Evolutionary conservation across 352 stramenopile genomes (phyloP).

Genomic region (Discostella stelligera): DNA sequence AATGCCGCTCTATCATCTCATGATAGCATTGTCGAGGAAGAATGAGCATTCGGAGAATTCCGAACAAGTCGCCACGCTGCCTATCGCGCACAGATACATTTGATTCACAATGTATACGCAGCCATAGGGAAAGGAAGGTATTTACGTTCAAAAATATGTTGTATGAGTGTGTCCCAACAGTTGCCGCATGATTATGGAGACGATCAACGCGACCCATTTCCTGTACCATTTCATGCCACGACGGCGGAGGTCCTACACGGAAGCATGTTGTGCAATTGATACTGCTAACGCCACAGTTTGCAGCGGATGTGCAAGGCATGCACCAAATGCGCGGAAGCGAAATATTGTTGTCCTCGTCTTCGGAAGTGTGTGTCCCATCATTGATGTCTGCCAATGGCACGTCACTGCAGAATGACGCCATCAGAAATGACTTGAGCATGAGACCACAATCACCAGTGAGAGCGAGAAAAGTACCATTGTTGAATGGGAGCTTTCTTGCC

Average conservation of each 20-base stretch:
- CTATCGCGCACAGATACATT: background rate
- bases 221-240: slow-evolving; percentile 34
- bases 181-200: background rate
- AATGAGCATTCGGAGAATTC: slow-evolving; percentile 5
- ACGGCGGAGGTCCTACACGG: background rate
- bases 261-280: slow-evolving; percentile 4
- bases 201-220: slow-evolving; percentile 29
- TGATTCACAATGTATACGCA: slow-evolving; percentile 7
- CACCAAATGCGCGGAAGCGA: background rate
- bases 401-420: background rate
- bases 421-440: slow-evolving; percentile 15
- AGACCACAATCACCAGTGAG: slow-evolving; percentile 17
- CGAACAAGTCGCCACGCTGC: background rate
- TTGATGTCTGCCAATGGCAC: too few relatives aligned
- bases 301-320: slow-evolving; percentile 11
- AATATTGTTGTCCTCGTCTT: slow-evolving; percentile 1
- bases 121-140: slow-evolving; percentile 9
- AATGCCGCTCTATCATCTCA: slow-evolving; percentile 19
- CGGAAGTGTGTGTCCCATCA: too few relatives aligned
- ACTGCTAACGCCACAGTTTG: slow-evolving; percentile 3
- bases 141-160: slow-evolving; percentile 14
- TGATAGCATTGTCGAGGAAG: slow-evolving; percentile 19
- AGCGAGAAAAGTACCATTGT: background rate
- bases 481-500: background rate
- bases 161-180: slow-evolving; percentile 7